phyloP scores from a whole-genome alignment of 345 rosid genomes.

The Rubroshorea leprosula region DNA sequence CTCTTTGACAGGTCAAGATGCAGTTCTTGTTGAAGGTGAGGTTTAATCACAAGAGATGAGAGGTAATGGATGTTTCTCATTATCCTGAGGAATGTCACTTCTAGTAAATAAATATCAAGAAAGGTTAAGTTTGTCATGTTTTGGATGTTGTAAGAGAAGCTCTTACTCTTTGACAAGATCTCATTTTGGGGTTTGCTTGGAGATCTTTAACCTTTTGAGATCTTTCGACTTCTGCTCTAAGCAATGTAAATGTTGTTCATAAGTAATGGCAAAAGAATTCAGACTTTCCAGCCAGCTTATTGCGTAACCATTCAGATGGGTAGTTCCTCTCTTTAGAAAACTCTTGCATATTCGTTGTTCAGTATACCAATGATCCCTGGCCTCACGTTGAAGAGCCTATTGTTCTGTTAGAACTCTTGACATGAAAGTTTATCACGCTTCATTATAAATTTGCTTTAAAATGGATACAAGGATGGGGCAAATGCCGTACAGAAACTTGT shows the following conservation, averaged over 20 bases:
- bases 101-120: no score
- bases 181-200: constrained; percentile 44
- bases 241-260: constrained; percentile 17
- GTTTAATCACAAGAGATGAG: constrained; percentile 71
- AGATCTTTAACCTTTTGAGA: constrained; percentile 2
- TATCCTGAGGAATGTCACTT: constrained; percentile 3
- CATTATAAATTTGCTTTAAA: neutral
- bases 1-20: constrained; percentile 66
- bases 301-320: neutral
- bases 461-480: neutral
- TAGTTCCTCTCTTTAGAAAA: neutral
- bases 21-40: constrained; percentile 64
- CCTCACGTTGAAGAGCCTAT: neutral
- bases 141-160: constrained; percentile 6
- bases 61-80: neutral
- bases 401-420: neutral
- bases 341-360: neutral
- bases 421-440: neutral
- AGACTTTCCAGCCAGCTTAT: neutral
- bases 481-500: neutral
- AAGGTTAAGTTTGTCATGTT: neutral
- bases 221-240: constrained; percentile 13
- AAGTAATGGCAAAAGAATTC: neutral
- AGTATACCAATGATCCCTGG: neutral
- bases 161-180: no score